These are phyloP conservation scores for Tolypocladium sp. DNA, from an alignment of 2,329 filamentous ascomycete species.

Conservation along the genomic window DNA sequence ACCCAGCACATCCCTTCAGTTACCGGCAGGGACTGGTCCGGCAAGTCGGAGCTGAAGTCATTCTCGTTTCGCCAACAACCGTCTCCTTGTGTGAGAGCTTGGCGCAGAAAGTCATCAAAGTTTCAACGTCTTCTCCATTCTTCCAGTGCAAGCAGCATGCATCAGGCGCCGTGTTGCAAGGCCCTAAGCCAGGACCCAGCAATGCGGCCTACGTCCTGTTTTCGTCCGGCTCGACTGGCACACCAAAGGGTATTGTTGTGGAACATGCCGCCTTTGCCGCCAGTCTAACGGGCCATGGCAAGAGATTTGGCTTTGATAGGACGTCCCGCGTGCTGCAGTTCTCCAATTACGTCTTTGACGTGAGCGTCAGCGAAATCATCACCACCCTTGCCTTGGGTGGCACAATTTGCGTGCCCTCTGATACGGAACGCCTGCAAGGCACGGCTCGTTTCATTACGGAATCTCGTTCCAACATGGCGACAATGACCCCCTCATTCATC, in stretches of 20 bases:
- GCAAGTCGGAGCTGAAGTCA: slow-evolving; percentile 1
- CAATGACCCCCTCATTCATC: slow-evolving; percentile 10
- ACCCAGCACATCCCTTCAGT: slow-evolving; percentile 1
- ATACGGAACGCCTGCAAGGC: not conserved
- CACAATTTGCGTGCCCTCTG: slow-evolving; percentile 12
- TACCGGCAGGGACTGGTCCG: slow-evolving; percentile 1
- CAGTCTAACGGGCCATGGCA: slow-evolving; percentile 1
- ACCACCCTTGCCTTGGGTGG: slow-evolving; percentile 10
- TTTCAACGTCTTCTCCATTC: not conserved
- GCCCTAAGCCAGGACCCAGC: not conserved
- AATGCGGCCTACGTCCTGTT: slow-evolving; percentile 13
- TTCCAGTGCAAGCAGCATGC: not conserved
- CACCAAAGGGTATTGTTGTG: slow-evolving; percentile 13
- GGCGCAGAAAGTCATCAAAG: slow-evolving; percentile 1
- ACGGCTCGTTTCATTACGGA: slow-evolving; percentile 2
- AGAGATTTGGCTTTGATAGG: slow-evolving; percentile 12
- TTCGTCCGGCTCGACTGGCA: slow-evolving; percentile 14
- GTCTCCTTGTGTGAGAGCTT: not conserved
- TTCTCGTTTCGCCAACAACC: not conserved
- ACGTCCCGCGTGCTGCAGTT: slow-evolving; percentile 7
- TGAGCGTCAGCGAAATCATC: slow-evolving; percentile 23
- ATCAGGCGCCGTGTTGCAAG: not conserved
- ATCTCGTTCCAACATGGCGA: slow-evolving; percentile 3
- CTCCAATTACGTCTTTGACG: slow-evolving; percentile 41
- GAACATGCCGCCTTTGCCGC: slow-evolving; percentile 10